Evolutionary conservation across 352 stramenopile genomes (phyloP).

Genomic region (Pythium rishiriense): DNA sequence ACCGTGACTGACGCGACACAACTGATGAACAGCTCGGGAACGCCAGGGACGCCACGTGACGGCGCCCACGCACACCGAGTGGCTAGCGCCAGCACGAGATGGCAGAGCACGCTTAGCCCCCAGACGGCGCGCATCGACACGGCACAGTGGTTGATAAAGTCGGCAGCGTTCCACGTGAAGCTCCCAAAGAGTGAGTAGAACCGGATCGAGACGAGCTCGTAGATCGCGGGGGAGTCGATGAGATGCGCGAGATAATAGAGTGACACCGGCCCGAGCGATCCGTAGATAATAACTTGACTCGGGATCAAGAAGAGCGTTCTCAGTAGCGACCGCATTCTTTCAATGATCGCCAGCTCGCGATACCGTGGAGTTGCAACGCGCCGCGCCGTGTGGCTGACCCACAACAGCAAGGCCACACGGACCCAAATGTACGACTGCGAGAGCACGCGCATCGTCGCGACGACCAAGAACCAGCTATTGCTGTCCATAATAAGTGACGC

Average conservation of each 20-base stretch:
- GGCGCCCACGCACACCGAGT: conserved; percentile 16
- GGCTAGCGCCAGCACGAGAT: conserved; percentile 1
- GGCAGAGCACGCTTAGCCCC: conserved; percentile 23
- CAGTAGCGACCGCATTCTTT: neutral
- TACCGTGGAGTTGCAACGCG: neutral
- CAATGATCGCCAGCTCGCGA: neutral
- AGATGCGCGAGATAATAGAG: conserved; percentile 36
- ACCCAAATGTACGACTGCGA: conserved; percentile 17
- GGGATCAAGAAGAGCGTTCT: conserved; percentile 9
- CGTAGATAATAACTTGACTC: neutral
- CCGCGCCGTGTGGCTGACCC: neutral
- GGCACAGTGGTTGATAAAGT: conserved; percentile 6
- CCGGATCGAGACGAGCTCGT: conserved; percentile 23
- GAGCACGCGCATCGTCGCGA: conserved; percentile 10
- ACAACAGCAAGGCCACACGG: conserved; percentile 4
- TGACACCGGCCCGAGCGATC: conserved; percentile 25
- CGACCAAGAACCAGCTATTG: conserved; percentile 1
- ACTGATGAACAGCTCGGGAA: conserved; percentile 27
- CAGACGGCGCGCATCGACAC: conserved; percentile 36
- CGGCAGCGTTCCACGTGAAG: neutral
- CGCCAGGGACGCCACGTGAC: conserved; percentile 15
- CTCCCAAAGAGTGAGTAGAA: conserved; percentile 24
- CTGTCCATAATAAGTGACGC: conserved; percentile 4
- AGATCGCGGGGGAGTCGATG: conserved; percentile 28
- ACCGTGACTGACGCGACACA: conserved; percentile 22